These are phyloP conservation scores for Pseudophaeomoniella oleicola DNA, from an alignment of 2,329 filamentous ascomycete species.

Conservation along the genomic window DNA sequence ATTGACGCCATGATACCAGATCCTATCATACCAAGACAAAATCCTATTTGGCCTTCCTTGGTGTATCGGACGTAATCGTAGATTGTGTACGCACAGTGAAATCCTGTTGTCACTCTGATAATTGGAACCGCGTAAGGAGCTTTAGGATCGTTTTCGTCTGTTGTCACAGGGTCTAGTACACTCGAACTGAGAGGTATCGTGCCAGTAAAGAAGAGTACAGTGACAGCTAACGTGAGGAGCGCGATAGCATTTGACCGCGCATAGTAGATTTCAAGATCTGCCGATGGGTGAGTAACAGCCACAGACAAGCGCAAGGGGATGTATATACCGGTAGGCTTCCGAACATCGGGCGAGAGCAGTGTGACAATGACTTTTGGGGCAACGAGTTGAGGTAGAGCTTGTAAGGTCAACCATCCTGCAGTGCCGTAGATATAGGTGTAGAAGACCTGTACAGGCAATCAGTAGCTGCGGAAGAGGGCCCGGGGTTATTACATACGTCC, in stretches of 20 bases:
- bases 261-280: constrained; percentile 58
- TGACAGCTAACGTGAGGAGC: constrained; percentile 47
- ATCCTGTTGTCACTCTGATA: constrained; percentile 49
- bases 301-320: constrained; percentile 1
- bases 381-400: constrained; percentile 39
- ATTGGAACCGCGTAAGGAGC: constrained; percentile 53
- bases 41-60: constrained; percentile 39
- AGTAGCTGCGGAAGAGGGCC: too few relatives aligned
- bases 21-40: constrained; percentile 44
- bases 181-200: constrained; percentile 49
- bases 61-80: constrained; percentile 56
- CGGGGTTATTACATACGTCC: background rate
- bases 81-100: constrained; percentile 48
- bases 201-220: constrained; percentile 56
- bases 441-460: constrained; percentile 21
- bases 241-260: constrained; percentile 55
- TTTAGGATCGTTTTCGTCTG: constrained; percentile 29
- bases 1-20: constrained; percentile 43
- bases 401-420: constrained; percentile 27
- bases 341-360: constrained; percentile 42
- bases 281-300: constrained; percentile 4
- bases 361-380: constrained; percentile 47
- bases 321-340: constrained; percentile 36
- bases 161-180: constrained; percentile 23
- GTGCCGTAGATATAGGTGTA: constrained; percentile 30